Conservation (phyloP, 352 stramenopile genomes). For the Phytophthora constricta region DNA sequence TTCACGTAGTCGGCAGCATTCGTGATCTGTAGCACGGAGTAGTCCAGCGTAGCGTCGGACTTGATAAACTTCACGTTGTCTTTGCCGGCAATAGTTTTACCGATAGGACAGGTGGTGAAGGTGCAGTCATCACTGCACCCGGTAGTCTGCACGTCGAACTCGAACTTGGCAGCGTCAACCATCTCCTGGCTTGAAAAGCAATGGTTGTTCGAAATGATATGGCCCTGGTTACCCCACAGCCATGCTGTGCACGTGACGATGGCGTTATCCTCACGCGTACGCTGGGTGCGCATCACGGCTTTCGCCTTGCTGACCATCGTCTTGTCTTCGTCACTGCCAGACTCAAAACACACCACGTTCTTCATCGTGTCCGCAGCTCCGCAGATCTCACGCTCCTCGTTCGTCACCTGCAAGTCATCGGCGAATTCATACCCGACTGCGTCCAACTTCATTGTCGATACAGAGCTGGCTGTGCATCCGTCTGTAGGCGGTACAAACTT, state of each 20-base stretch:
- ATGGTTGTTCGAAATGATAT: constrained; percentile 77
- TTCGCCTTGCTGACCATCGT: constrained; percentile 49
- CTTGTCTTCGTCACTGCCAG: constrained; percentile 36
- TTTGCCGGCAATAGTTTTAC: constrained; percentile 45
- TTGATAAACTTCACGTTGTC: constrained; percentile 62
- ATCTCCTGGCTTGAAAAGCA: constrained; percentile 50
- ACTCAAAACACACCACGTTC: constrained; percentile 54
- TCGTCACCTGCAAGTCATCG: constrained; percentile 43
- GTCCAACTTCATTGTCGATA: constrained; percentile 37
- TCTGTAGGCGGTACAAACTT: constrained; percentile 46
- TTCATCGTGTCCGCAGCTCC: constrained; percentile 63
- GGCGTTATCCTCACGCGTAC: constrained; percentile 48
- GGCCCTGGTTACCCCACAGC: constrained; percentile 66
- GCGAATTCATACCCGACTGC: constrained; percentile 48
- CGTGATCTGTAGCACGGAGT: constrained; percentile 60
- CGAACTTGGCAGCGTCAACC: constrained; percentile 49
- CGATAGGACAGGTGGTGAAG: constrained; percentile 48
- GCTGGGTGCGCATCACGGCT: constrained; percentile 59
- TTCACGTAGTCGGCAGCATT: constrained; percentile 40
- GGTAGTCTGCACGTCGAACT: constrained; percentile 67
- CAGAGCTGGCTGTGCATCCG: constrained; percentile 22
- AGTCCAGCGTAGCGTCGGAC: constrained; percentile 59
- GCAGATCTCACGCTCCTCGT: constrained; percentile 55
- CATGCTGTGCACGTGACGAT: constrained; percentile 53
- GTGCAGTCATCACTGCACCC: constrained; percentile 54